A percentile compares a stretch with the other conserved stretches of the same genome.
Conservation (phyloP, 805 yeast species). For the Candida khao-thaluensis region DNA sequence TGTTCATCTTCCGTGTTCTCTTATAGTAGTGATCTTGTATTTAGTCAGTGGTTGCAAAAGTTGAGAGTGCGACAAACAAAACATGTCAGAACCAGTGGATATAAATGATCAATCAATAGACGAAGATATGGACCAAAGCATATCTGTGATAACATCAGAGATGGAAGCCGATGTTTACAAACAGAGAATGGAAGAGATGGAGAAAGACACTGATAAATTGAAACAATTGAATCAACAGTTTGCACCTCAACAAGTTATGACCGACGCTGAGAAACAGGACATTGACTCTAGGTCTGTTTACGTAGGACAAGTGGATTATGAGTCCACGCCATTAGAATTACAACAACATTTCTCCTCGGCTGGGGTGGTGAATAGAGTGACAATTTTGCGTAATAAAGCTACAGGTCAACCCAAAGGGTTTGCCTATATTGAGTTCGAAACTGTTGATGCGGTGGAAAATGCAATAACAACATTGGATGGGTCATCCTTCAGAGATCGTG, state of each 20-base stretch:
- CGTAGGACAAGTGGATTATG: constrained; percentile 84
- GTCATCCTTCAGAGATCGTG: constrained; percentile 63
- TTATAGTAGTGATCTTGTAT: no score
- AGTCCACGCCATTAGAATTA: constrained; percentile 73
- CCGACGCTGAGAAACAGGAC: constrained; percentile 46
- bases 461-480: constrained; percentile 67
- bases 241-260: not conserved
- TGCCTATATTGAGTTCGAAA: constrained; percentile 84
- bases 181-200: constrained; percentile 49
- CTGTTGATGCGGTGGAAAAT: constrained; percentile 56
- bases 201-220: constrained; percentile 60
- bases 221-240: constrained; percentile 1
- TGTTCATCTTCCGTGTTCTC: no score
- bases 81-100: constrained; percentile 35
- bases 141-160: not conserved
- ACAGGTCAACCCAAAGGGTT: constrained; percentile 86
- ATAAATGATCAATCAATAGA: constrained; percentile 15
- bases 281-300: constrained; percentile 76
- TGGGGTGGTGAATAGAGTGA: constrained; percentile 77
- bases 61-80: not conserved
- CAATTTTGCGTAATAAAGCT: constrained; percentile 67
- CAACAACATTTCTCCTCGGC: constrained; percentile 68
- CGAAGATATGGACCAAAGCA: constrained; percentile 5
- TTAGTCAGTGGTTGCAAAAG: no score
- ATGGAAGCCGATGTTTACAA: constrained; percentile 1